These are phyloP conservation scores for Mortierella sp. DNA, from an alignment of 371 early-diverging fungal species.

Conservation along the genomic window DNA sequence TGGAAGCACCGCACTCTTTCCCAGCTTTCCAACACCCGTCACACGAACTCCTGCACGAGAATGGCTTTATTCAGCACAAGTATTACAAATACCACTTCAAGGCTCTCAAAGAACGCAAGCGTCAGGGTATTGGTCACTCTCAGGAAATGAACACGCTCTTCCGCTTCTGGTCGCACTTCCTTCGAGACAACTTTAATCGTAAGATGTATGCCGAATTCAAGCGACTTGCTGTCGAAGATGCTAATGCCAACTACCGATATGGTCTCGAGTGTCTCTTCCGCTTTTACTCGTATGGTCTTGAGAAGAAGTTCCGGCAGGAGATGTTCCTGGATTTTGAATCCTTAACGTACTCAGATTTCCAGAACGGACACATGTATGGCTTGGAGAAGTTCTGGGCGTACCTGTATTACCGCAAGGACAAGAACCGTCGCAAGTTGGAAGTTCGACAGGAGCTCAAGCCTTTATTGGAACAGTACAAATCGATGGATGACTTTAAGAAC, in stretches of 20 bases:
- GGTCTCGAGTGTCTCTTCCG: slow-evolving; percentile 97
- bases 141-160: slow-evolving; percentile 98
- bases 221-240: slow-evolving; percentile 92
- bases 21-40: slow-evolving; percentile 92
- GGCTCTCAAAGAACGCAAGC: slow-evolving; percentile 93
- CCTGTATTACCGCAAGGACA: slow-evolving; percentile 89
- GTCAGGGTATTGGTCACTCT: slow-evolving; percentile 89
- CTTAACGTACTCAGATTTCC: slow-evolving; percentile 81
- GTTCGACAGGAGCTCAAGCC: slow-evolving; percentile 70
- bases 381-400: slow-evolving; percentile 98
- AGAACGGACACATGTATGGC: slow-evolving; percentile 84
- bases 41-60: slow-evolving; percentile 93
- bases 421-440: slow-evolving; percentile 73
- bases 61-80: slow-evolving; percentile 96
- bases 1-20: slow-evolving; percentile 77
- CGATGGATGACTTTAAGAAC: slow-evolving; percentile 77
- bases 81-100: slow-evolving; percentile 94
- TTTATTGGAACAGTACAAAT: slow-evolving; percentile 73
- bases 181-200: slow-evolving; percentile 94
- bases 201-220: slow-evolving; percentile 95
- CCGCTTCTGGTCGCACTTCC: slow-evolving; percentile 98
- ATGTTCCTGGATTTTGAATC: slow-evolving; percentile 91
- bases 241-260: slow-evolving; percentile 89
- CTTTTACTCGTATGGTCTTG: slow-evolving; percentile 96
- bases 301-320: slow-evolving; percentile 86